Base-by-base conservation (phyloP, 306 rosid genomes). In the Ceratonia siliqua region DNA sequence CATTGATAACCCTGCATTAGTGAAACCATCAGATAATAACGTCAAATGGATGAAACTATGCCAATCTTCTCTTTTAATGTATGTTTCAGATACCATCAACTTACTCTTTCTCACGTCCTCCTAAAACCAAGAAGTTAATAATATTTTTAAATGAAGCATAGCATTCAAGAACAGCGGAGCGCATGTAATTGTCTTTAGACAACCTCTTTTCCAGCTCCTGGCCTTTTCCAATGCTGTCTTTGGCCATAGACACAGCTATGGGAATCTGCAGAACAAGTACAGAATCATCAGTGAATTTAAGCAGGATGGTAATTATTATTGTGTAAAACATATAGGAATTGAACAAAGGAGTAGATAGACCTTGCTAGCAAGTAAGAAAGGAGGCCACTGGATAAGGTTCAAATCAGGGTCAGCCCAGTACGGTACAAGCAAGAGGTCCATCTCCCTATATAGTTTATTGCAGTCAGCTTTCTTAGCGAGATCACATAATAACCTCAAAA, bases 281-380 rank as follows among this genome's bases (percentile, higher is more conserved):
- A 61, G 25, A 74, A 43, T 57, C 8, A 65, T 54, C 46, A 38
- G 63, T 53, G 52, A 62, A 69, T 30, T 61, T 61, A 53, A 79
- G 76, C 68, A 79, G 35, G 64, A 71, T 58, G 54, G 11, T 59
- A 42, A 70, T 71, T 70, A 15, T 35, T 49, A 59, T 67, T 41
- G 25, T 6, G 38, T 41, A 58, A 70, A 52, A 69, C 74, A 35
- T 41, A 50, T 17, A 67, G 72, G 54, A 77, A 46, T 50, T 68
- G 54, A 59, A 70, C 78, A 76, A 13, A 61, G 17, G 18, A 55
- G 59, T 41, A 57, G 33, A 69, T 68, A 57, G 66, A 94, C 99
- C 99, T 85, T 94, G 95, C 97, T 94, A 68, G 97, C 96, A 88
- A 94, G 99, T 77, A 94, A 85, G 82, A 94, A 94, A 18, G 99